Percentiles rank a stretch among this genome's conserved stretches.
Evolutionary conservation across 768 basidiomycete genomes (phyloP).

Genomic region (Mycena rosella): DNA sequence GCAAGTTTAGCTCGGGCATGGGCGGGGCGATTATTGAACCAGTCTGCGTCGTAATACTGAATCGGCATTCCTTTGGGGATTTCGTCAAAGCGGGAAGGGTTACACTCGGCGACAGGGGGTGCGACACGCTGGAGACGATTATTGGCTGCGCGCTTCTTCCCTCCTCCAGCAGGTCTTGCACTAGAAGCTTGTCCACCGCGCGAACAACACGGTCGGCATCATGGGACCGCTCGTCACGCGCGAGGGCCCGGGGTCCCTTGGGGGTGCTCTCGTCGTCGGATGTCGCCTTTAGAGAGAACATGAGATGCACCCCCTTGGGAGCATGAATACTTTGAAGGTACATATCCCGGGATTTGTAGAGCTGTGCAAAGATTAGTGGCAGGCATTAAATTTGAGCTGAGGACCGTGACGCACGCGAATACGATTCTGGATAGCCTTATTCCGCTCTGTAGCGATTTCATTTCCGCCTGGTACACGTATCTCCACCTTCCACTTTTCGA

Average conservation of each 20-base stretch:
- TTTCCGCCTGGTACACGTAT: neutral
- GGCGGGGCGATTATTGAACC: neutral
- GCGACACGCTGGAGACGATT: neutral
- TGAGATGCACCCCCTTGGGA: slow-evolving; percentile 3
- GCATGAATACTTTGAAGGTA: neutral
- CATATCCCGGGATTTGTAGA: neutral
- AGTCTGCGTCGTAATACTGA: slow-evolving; percentile 4
- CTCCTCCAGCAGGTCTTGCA: neutral
- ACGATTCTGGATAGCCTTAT: neutral
- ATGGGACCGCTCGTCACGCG: slow-evolving; percentile 14
- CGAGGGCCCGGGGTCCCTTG: neutral
- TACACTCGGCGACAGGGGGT: neutral
- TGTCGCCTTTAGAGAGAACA: slow-evolving; percentile 23
- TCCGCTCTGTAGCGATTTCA: neutral
- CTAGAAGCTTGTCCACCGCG: neutral
- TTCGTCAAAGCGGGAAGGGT: neutral
- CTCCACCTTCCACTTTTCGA: neutral
- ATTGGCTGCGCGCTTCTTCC: neutral
- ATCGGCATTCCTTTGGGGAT: slow-evolving; percentile 12
- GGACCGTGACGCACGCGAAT: neutral
- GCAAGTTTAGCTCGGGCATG: neutral
- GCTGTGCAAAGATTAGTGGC: neutral
- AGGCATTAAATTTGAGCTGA: too few relatives aligned
- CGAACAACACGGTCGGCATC: slow-evolving; percentile 11
- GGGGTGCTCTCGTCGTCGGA: slow-evolving; percentile 17